These are phyloP conservation scores for Lophiostoma macrostomum DNA, from an alignment of 495 filamentous ascomycete genomes.

Conservation along the genomic window DNA sequence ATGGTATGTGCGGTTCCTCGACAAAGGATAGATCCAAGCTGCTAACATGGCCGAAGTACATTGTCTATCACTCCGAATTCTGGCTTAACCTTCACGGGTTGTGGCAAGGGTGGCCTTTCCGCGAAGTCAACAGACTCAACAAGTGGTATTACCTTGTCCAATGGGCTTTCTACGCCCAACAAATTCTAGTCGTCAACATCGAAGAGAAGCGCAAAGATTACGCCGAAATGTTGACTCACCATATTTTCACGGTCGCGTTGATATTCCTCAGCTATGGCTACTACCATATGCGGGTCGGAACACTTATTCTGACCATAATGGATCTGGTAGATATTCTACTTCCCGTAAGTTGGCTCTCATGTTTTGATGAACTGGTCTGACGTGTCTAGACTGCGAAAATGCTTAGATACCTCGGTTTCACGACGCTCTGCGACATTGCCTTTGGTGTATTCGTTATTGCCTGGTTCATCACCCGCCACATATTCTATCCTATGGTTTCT, in stretches of 20 bases:
- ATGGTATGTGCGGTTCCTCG: slow-evolving; percentile 61
- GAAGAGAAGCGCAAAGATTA: slow-evolving; percentile 93
- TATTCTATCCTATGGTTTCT: slow-evolving; percentile 72
- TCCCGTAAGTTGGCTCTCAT: slow-evolving; percentile 57
- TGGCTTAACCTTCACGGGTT: slow-evolving; percentile 73
- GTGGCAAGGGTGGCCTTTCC: slow-evolving; percentile 79
- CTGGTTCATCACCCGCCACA: slow-evolving; percentile 82
- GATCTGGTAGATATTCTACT: slow-evolving; percentile 87
- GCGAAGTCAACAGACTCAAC: slow-evolving; percentile 65
- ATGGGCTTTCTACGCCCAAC: slow-evolving; percentile 90
- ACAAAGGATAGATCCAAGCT: background rate
- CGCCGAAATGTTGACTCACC: slow-evolving; percentile 92
- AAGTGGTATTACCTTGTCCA: slow-evolving; percentile 94
- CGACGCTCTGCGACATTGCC: slow-evolving; percentile 70
- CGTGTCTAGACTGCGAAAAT: slow-evolving; percentile 77
- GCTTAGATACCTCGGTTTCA: slow-evolving; percentile 80
- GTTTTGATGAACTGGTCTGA: slow-evolving; percentile 13
- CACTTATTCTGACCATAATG: slow-evolving; percentile 87
- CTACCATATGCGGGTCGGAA: slow-evolving; percentile 79
- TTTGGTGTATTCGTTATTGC: slow-evolving; percentile 84
- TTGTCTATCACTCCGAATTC: slow-evolving; percentile 73
- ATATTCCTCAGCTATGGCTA: slow-evolving; percentile 79
- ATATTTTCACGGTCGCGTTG: slow-evolving; percentile 80
- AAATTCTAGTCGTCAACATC: slow-evolving; percentile 89
- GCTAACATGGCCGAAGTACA: slow-evolving; percentile 54